Base-by-base conservation (phyloP, 257 asterid species). In the Scutellaria baicalensis region DNA sequence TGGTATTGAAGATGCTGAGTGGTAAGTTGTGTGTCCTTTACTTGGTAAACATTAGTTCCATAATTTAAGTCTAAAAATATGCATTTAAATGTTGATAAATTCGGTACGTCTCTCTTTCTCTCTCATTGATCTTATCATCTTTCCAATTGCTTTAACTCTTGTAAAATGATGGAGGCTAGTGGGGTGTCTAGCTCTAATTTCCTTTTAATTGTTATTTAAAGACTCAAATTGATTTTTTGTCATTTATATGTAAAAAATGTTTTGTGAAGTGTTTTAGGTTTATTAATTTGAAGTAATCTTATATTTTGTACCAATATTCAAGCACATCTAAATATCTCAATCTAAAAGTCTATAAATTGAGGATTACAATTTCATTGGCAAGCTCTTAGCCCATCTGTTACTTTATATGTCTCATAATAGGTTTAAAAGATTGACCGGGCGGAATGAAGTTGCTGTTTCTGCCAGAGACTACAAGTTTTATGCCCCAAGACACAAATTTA, bases 401-500 rank as follows among this genome's bases (percentile, higher is more conserved):
- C 68, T 8, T 52, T 57, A 36, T 66, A 45, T 61, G 40, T 69
- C 68, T 39, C 33, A 27, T 2, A 77, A 48, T 68, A 93, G 99
- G 99, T 88, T 94, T 64, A 89, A 82, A 76, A 88, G 97, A 84
- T 73, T 94, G 83, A 94, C 99, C 0, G 97, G 97, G 58, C 89
- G 97, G 58, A 80, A 82, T 71, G 95, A 89, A 84, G 96, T 89
- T 55, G 83, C 89, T 58, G 82, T 94, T 14, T 83, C 89, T 82
- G 86, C 89, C 21, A 76, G 91, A 77, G 99, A 94, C 84, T 94
- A 91, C 85, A 94, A 94, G 67, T 94, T 94, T 79, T 94, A 94
- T 77, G 93, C 97, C 70, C 99, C 99, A 48, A 87, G 98, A 66
- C 98, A 89, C 84, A 93, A 94, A 77, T 91, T 78, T 66, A 89